phyloP scores from a whole-genome alignment of 129 eudicot genomes.

The Flaveria trinervia region DNA sequence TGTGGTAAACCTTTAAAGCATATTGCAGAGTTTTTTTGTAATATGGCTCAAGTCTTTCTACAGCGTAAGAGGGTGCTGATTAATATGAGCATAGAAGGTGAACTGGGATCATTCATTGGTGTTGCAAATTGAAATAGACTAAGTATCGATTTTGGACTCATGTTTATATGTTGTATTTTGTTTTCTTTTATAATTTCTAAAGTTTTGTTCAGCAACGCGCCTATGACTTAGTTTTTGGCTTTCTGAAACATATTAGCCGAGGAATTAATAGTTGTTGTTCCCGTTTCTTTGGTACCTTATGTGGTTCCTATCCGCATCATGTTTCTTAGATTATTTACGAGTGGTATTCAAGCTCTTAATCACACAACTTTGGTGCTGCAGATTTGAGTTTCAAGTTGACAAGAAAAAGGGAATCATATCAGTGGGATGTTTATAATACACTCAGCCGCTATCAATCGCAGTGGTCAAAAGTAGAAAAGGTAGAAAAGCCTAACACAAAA shows the following conservation, averaged over 20 bases:
- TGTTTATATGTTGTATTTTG: not conserved
- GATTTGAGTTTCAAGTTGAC: slow-evolving; percentile 50
- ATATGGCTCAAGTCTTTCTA: not conserved
- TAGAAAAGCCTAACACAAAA: slow-evolving; percentile 27
- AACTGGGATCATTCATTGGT: not conserved
- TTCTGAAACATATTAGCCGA: too few relatives aligned
- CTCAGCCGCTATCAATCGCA: slow-evolving; percentile 59
- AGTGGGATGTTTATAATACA: slow-evolving; percentile 33
- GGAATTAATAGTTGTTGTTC: too few relatives aligned
- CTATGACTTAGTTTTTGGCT: too few relatives aligned
- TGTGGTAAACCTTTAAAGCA: not conserved
- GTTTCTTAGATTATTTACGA: too few relatives aligned
- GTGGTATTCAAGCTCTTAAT: too few relatives aligned
- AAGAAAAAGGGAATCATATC: slow-evolving; percentile 47
- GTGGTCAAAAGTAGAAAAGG: slow-evolving; percentile 45
- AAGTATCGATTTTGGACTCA: not conserved
- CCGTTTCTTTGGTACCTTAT: too few relatives aligned
- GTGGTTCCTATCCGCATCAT: too few relatives aligned
- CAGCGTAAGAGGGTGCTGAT: slow-evolving; percentile 6
- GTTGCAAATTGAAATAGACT: not conserved
- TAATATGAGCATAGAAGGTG: not conserved
- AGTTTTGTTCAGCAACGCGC: not conserved
- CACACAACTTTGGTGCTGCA: slow-evolving; percentile 24
- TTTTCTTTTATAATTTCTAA: not conserved
- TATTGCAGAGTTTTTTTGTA: not conserved